Percentiles rank a stretch among this genome's conserved stretches.
phyloP scores from a whole-genome alignment of 2,329 filamentous ascomycete species.

The Scortechinia acanthostroma region DNA sequence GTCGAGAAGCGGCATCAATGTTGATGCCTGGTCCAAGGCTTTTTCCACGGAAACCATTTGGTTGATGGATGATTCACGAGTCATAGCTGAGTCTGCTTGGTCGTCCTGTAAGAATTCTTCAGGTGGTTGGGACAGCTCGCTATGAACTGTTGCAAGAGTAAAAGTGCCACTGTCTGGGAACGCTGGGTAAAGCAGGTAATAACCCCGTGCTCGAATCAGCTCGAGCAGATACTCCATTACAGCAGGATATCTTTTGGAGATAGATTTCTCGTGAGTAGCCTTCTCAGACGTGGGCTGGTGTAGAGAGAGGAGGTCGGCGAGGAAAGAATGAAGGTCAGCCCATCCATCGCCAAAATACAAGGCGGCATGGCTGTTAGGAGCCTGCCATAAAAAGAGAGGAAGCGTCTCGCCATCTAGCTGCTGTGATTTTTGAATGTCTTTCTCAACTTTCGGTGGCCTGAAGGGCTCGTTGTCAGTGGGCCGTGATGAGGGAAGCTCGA shows the following conservation, averaged over 20 bases:
- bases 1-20: too few relatives aligned
- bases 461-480: slow-evolving; percentile 56
- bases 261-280: slow-evolving; percentile 35
- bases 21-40: too few relatives aligned
- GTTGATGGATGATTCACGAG: too few relatives aligned
- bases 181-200: slow-evolving; percentile 75
- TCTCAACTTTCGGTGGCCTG: slow-evolving; percentile 24
- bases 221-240: slow-evolving; percentile 76
- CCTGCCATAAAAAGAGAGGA: slow-evolving; percentile 75
- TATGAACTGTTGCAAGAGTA: too few relatives aligned
- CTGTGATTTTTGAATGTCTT: slow-evolving; percentile 12
- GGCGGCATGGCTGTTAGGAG: slow-evolving; percentile 73
- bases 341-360: slow-evolving; percentile 82
- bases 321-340: slow-evolving; percentile 76
- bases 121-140: too few relatives aligned
- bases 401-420: slow-evolving; percentile 16
- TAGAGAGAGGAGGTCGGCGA: slow-evolving; percentile 51
- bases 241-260: slow-evolving; percentile 64
- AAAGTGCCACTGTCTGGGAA: too few relatives aligned
- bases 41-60: too few relatives aligned
- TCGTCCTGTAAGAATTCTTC: too few relatives aligned
- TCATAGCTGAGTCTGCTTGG: too few relatives aligned
- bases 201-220: slow-evolving; percentile 70
- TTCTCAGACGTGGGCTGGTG: background rate
- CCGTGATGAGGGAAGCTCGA: slow-evolving; percentile 63